Evolutionary conservation across 2,329 filamentous ascomycete genomes (phyloP).

Genomic region (Clonostachys rhizophaga): DNA sequence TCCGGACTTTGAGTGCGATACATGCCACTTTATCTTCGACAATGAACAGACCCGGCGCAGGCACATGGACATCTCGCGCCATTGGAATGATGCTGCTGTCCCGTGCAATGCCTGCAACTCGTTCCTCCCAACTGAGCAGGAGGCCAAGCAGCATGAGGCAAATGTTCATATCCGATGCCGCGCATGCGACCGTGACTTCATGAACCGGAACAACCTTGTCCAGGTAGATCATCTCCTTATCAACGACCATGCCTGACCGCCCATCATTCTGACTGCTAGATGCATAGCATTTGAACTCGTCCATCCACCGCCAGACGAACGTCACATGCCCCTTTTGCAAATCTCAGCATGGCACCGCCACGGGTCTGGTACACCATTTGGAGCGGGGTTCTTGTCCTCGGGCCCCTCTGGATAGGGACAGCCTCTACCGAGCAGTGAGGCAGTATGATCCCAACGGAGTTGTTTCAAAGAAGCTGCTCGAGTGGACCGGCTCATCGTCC

Average conservation of each 20-base stretch:
- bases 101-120: neutral
- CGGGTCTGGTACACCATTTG: conserved; percentile 50
- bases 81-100: neutral
- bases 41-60: neutral
- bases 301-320: conserved; percentile 34
- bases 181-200: conserved; percentile 1
- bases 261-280: neutral
- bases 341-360: conserved; percentile 37
- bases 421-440: conserved; percentile 38
- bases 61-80: conserved; percentile 1
- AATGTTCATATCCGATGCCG: conserved; percentile 1
- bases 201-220: conserved; percentile 1
- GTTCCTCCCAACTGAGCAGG: conserved; percentile 1
- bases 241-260: neutral
- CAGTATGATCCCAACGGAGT: conserved; percentile 37
- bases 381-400: conserved; percentile 47
- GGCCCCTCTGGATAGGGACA: conserved; percentile 40
- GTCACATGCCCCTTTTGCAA: conserved; percentile 53
- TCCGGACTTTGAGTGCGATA: conserved; percentile 4
- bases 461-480: conserved; percentile 48
- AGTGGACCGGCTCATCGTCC: conserved; percentile 25
- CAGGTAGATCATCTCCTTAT: neutral
- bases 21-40: conserved; percentile 1
- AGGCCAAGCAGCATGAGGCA: conserved; percentile 2
- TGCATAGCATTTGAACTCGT: conserved; percentile 50